Base-by-base conservation (phyloP, 371 early-diverging fungal species). In the Actinomortierella ambigua region DNA sequence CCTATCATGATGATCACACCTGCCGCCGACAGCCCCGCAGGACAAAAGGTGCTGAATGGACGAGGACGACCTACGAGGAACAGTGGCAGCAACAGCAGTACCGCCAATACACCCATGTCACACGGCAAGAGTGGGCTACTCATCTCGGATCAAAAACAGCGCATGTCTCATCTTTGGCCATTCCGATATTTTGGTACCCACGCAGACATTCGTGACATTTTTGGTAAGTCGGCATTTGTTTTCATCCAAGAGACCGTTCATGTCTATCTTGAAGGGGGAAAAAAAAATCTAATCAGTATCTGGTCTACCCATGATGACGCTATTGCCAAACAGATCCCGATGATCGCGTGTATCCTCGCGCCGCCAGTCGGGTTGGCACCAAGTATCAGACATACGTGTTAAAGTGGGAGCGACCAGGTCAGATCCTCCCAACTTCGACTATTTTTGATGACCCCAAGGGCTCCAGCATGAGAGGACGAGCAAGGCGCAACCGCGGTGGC, bases 141-240 rank as follows among this genome's bases (percentile, higher is more conserved):
- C 27, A 46, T 43, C 43, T 46, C 49, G 44, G 53, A 57, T 27
- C 65, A 64, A 34, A 73, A 63, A 47, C 34, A 34, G 34, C 34
- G 34, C 34, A 82, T 81, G 80, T 84, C 85, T 2, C 77, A 85
- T 47, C 80, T 87, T 83, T 95, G 92, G 91, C 95, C 95, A 11
- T 95, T 89, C 65, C 84, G 94, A 11, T 95, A 95, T 61, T 93
- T 93, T 81, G 94, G 93, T n/a, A 79, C 88, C 3, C 83, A 92
- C 61, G 86, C 89, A 3, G 82, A 89, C 53, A 78, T 88, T 23
- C 79, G 82, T 17, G 91, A 89, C 43, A 84, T 90, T 29, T 71
- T 90, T 55, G 88, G 89, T 82, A 84, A 55, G 1, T 15, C 8
- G 0, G 3, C 0, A 20, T 48, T 23, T 49, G 9, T 11, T 8